These are phyloP conservation scores for Aeschynomene evenia DNA, from an alignment of 306 rosid genomes.

Conservation along the genomic window DNA sequence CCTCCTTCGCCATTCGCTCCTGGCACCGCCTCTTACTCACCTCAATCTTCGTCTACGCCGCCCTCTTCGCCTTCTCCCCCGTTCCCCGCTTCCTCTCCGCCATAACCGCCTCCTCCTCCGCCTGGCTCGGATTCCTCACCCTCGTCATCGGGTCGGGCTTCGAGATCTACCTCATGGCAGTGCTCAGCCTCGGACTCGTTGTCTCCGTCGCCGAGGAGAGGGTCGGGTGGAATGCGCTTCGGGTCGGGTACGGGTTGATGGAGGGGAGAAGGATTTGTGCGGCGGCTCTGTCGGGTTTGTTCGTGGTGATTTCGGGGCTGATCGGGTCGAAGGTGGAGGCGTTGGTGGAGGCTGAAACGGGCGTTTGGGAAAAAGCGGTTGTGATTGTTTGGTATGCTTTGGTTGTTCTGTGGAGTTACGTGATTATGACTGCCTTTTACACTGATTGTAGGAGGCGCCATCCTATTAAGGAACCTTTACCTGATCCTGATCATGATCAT, in stretches of 20 bases:
- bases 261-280: slow-evolving; percentile 49
- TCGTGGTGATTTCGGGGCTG: slow-evolving; percentile 34
- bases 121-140: slow-evolving; percentile 15
- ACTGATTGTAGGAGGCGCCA: slow-evolving; percentile 59
- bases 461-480: slow-evolving; percentile 20
- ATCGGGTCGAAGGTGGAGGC: slow-evolving; percentile 41
- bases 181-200: slow-evolving; percentile 53
- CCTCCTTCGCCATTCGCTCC: slow-evolving; percentile 17
- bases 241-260: slow-evolving; percentile 52
- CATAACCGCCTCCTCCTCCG: background rate
- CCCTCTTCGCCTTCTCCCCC: slow-evolving; percentile 42
- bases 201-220: slow-evolving; percentile 70
- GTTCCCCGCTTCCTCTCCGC: slow-evolving; percentile 32
- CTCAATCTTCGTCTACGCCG: slow-evolving; percentile 47
- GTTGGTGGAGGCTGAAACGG: slow-evolving; percentile 42
- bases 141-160: slow-evolving; percentile 28
- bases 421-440: slow-evolving; percentile 59
- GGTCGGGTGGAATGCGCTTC: slow-evolving; percentile 63
- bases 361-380: slow-evolving; percentile 38
- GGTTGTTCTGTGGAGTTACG: slow-evolving; percentile 56
- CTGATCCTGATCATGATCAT: background rate
- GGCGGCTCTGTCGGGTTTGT: slow-evolving; percentile 54
- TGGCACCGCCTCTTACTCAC: slow-evolving; percentile 55
- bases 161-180: slow-evolving; percentile 64
- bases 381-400: slow-evolving; percentile 49